Conservation (phyloP, 352 stramenopile species). For the Pythium graminicola region DNA sequence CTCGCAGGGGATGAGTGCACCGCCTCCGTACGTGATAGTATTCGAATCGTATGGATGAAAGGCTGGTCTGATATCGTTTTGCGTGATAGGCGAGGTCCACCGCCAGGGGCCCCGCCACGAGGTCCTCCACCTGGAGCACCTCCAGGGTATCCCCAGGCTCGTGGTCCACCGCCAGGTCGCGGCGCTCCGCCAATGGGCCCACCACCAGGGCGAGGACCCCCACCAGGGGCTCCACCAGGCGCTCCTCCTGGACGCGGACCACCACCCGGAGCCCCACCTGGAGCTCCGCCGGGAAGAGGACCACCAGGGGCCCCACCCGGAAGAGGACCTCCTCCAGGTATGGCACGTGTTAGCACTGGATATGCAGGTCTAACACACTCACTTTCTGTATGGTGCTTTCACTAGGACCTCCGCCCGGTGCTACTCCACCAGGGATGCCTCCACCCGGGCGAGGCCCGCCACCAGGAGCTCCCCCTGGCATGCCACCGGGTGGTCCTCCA, state of each 20-base stretch:
- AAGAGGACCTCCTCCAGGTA: constrained; percentile 24
- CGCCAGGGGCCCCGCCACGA: constrained; percentile 31
- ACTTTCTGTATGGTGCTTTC: neutral
- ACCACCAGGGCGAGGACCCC: constrained; percentile 6
- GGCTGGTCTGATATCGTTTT: neutral
- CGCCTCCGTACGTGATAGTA: constrained; percentile 20
- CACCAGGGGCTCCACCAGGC: constrained; percentile 5
- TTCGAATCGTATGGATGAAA: no score
- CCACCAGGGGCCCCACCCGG: constrained; percentile 16
- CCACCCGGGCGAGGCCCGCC: constrained; percentile 21
- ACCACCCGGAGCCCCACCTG: constrained; percentile 24
- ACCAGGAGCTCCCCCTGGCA: constrained; percentile 15
- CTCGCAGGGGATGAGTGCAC: constrained; percentile 10
- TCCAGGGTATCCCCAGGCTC: constrained; percentile 42
- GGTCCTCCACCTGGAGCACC: constrained; percentile 26
- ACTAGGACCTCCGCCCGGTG: constrained; percentile 5
- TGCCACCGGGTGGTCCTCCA: constrained; percentile 29
- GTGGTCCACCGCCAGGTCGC: constrained; percentile 42
- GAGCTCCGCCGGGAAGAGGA: constrained; percentile 11
- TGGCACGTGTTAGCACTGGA: constrained; percentile 15
- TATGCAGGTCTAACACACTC: no score
- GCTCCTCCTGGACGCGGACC: constrained; percentile 18
- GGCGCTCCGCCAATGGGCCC: constrained; percentile 35
- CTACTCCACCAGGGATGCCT: neutral
- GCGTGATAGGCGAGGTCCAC: constrained; percentile 26